Evolutionary conservation across 129 eudicot genomes (phyloP).

Genomic region (Flaveria sonorensis): DNA sequence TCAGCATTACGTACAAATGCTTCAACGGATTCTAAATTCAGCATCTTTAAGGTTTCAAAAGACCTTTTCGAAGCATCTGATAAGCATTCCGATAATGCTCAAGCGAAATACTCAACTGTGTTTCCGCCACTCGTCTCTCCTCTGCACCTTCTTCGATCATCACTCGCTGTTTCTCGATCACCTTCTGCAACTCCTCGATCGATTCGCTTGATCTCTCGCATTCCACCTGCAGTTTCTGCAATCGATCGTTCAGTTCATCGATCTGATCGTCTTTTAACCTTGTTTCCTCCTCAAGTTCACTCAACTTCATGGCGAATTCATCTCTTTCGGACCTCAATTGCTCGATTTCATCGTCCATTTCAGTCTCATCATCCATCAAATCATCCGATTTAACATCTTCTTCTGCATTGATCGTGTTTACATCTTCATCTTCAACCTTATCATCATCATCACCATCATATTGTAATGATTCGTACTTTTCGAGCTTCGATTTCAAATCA

Average conservation of each 20-base stretch:
- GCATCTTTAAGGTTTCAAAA: slow-evolving; percentile 27
- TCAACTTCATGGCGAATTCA: slow-evolving; percentile 32
- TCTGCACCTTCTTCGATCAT: slow-evolving; percentile 69
- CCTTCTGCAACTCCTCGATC: slow-evolving; percentile 48
- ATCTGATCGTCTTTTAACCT: slow-evolving; percentile 53
- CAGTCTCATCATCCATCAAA: slow-evolving; percentile 33
- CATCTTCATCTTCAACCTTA: slow-evolving; percentile 15
- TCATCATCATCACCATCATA: slow-evolving; percentile 1
- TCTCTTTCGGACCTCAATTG: slow-evolving; percentile 46
- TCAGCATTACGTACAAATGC: no score
- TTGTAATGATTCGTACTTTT: slow-evolving; percentile 40
- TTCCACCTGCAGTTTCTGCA: slow-evolving; percentile 53
- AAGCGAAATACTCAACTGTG: slow-evolving; percentile 69
- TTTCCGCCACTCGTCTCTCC: slow-evolving; percentile 66
- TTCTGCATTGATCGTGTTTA: neutral
- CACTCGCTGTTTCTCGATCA: slow-evolving; percentile 50
- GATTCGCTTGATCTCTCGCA: slow-evolving; percentile 36
- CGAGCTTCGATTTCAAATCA: slow-evolving; percentile 43
- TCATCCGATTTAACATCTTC: slow-evolving; percentile 41
- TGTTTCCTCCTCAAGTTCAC: slow-evolving; percentile 35
- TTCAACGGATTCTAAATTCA: no score
- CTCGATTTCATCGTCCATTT: slow-evolving; percentile 57
- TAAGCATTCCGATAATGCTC: slow-evolving; percentile 77
- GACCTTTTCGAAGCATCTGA: slow-evolving; percentile 61
- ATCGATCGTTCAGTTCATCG: slow-evolving; percentile 46